Evolutionary conservation across 2,329 filamentous ascomycete species (phyloP), one percentile per base, ranked within the genome.

Genomic region (Trichoderma pleuroti): DNA sequence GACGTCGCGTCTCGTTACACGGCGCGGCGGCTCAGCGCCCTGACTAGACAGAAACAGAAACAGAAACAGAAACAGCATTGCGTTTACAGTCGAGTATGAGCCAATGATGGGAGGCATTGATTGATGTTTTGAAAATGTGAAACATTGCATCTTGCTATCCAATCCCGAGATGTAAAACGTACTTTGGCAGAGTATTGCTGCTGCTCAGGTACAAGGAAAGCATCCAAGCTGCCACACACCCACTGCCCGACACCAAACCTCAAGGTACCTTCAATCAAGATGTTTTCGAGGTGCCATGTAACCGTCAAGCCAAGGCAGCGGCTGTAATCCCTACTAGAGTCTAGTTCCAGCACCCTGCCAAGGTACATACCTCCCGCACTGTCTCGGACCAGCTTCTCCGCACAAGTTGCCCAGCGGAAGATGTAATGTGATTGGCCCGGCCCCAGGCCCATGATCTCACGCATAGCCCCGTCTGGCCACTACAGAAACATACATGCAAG

Each of bases 1-100:
- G 65, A 68, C 65, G 65, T 68, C 65, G 65, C 65, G 39, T 52
- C 39, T 59, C 56, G 65, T 68, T 52, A 49, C 54, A 68, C 56
- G 34, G 65, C 36, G 28, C 56, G 34, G 65, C 36, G 28, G 26
- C 65, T 49, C 21, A 12, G 21, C n/a, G 54, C 54, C 65, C 54
- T 60, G 65, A 59, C 65, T 68, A 52, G 18, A 52, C 28, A 34
- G 10, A 21, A 21, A 49, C 42, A n/a, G n/a, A n/a, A n/a, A n/a
- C n/a, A n/a, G n/a, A n/a, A n/a, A n/a, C n/a, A n/a, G n/a, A n/a
- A n/a, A n/a, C n/a, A n/a, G n/a, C n/a, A n/a, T n/a, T n/a, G n/a
- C n/a, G n/a, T n/a, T n/a, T n/a, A n/a, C n/a, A 46, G 21, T n/a
- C 32, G 12, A 21, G n/a, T 49, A 21, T 21, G 42, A 42, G 39